Evolutionary conservation across 768 basidiomycete species (phyloP), one percentile per base, ranked within the genome.

Genomic region (Suillus variegatus): DNA sequence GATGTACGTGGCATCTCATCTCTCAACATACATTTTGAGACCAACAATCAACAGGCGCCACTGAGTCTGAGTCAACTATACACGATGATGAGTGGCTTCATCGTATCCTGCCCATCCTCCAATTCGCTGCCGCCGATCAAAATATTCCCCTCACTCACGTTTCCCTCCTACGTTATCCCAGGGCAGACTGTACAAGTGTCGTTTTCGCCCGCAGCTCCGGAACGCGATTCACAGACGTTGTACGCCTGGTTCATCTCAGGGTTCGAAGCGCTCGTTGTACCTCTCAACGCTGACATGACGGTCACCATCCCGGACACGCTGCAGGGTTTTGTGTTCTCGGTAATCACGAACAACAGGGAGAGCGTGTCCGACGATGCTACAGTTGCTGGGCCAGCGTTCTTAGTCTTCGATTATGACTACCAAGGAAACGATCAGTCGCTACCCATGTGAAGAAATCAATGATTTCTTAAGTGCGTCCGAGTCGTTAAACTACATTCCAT

Each of bases 381-480:
- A 35, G 74, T 90, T 44, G 88, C 87, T 44, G 89, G 89, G 3
- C 86, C 86, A 10, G 77, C 82, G 20, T 78, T 88, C 68, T 68
- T 84, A 36, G 71, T 70, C 49, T 82, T 85, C 71, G 71, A 73
- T 36, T 83, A 74, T 60, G 75, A 77, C 25, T 43, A 60, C 12
- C 43, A 43, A 43, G 40, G 40, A 60, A 60, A 60, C 41, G 22
- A 22, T 7, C 58, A 60, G 41, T 43, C 41, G 18, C 41, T 60
- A 44, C 58, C 41, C 10, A 60, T 60, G 58, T 58, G 18, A 58
- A 22, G 22, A 7, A n/a, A 58, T 14, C 25, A 12, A 41, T 41
- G 10, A n/a, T 36, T 55, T 41, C 18, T 58, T 3, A 38, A 58
- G 22, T 58, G 38, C 9, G 40, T 28, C 16, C 16, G 38, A 40